Percentiles rank a stretch among this genome's conserved stretches.
phyloP scores from a whole-genome alignment of 2,329 filamentous ascomycete species.

The Hirsutella minnesotensis region DNA sequence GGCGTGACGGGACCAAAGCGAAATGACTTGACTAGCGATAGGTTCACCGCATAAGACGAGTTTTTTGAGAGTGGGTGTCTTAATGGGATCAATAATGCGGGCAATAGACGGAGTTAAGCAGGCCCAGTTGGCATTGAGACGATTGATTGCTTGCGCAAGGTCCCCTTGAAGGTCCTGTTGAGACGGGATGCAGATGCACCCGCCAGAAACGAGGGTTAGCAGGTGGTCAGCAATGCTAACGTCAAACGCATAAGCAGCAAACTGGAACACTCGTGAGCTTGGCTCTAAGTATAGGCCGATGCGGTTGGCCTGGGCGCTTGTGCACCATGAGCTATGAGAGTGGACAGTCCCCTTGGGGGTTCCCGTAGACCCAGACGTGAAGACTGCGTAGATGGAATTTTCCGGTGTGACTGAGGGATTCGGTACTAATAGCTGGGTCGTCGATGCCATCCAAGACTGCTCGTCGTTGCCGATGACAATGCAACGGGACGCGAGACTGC shows the following conservation, averaged over 20 bases:
- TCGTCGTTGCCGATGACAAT: background rate
- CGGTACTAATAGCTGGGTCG: background rate
- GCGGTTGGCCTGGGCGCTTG: conserved; percentile 35
- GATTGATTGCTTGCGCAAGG: background rate
- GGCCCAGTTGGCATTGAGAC: background rate
- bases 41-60: background rate
- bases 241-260: conserved; percentile 39
- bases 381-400: conserved; percentile 12
- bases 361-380: conserved; percentile 16
- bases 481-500: background rate
- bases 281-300: conserved; percentile 31
- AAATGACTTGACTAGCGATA: background rate
- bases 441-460: background rate
- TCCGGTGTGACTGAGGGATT: background rate
- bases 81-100: background rate
- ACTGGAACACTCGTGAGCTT: conserved; percentile 39
- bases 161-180: conserved; percentile 23
- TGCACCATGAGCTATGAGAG: conserved; percentile 39
- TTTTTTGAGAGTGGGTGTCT: background rate
- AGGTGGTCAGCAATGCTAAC: conserved; percentile 23
- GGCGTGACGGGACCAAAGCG: background rate
- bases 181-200: conserved; percentile 10
- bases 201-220: conserved; percentile 9
- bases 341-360: conserved; percentile 15
- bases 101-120: background rate